phyloP scores from a whole-genome alignment of 2,329 filamentous ascomycete species.

The Albophoma yamanashiensis region DNA sequence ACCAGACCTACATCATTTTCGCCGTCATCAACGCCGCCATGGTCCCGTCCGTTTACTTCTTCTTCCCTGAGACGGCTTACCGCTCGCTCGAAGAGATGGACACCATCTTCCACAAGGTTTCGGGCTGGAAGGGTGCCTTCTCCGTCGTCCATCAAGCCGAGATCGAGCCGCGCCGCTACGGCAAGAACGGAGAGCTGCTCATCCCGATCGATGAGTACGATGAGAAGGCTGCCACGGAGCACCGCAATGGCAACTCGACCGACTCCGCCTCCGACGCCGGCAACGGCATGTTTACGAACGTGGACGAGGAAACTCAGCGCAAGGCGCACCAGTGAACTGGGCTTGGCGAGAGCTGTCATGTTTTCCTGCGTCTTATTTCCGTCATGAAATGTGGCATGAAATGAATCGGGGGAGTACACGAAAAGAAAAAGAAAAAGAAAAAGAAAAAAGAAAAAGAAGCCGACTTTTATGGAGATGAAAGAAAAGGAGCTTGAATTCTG shows the following conservation, averaged over 20 bases:
- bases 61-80: constrained; percentile 55
- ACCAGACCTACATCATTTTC: constrained; percentile 56
- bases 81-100: constrained; percentile 59
- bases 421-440: neutral
- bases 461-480: neutral
- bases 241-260: constrained; percentile 16
- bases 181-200: constrained; percentile 47
- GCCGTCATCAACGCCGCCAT: constrained; percentile 54
- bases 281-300: constrained; percentile 16
- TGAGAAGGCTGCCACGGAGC: constrained; percentile 21
- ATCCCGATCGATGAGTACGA: constrained; percentile 32
- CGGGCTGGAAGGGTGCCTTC: constrained; percentile 26
- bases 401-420: neutral
- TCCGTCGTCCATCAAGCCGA: constrained; percentile 24
- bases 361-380: neutral
- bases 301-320: constrained; percentile 24
- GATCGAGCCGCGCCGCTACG: constrained; percentile 44
- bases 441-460: neutral
- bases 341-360: neutral
- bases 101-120: constrained; percentile 48
- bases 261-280: constrained; percentile 11
- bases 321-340: constrained; percentile 4
- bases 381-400: neutral
- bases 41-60: constrained; percentile 46
- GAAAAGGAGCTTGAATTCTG: neutral